Percentiles rank a stretch among this genome's conserved stretches.
phyloP scores from a whole-genome alignment of 1,139 yeast genomes.

The Diutina scorzettiae region DNA sequence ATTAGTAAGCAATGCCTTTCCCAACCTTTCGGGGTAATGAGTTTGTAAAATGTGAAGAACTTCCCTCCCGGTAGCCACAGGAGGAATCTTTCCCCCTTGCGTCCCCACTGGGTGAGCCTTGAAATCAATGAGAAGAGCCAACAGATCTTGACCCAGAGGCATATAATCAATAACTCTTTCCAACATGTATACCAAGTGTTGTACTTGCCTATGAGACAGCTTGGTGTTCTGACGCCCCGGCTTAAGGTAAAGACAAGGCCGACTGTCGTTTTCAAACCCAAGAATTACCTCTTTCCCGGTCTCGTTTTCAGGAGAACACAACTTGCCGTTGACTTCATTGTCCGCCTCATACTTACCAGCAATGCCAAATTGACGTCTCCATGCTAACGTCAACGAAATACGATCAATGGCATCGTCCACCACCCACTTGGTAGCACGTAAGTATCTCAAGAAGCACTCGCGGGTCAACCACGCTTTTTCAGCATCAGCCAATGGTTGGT shows the following conservation, averaged over 20 bases:
- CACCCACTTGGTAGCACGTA: constrained; percentile 88
- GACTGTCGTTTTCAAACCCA: constrained; percentile 34
- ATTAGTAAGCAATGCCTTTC: constrained; percentile 80
- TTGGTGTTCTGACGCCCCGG: constrained; percentile 40
- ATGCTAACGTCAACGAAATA: constrained; percentile 61
- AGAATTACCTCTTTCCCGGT: constrained; percentile 37
- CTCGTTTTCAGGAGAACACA: constrained; percentile 25
- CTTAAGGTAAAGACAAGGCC: constrained; percentile 37
- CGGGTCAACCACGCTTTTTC: constrained; percentile 87
- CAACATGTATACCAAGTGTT: constrained; percentile 38
- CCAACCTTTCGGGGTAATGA: constrained; percentile 92
- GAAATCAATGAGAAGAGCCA: constrained; percentile 35
- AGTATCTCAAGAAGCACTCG: constrained; percentile 78
- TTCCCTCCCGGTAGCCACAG: constrained; percentile 58
- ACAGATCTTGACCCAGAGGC: constrained; percentile 40
- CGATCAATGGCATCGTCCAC: constrained; percentile 59
- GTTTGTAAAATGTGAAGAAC: constrained; percentile 82
- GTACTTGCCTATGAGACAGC: constrained; percentile 31
- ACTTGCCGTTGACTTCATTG: constrained; percentile 13
- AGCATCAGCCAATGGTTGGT: constrained; percentile 28
- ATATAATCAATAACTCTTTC: constrained; percentile 35
- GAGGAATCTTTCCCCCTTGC: constrained; percentile 63
- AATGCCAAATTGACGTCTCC: constrained; percentile 88
- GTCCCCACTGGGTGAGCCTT: constrained; percentile 27
- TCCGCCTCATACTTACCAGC: constrained; percentile 28